These are phyloP conservation scores for Oenanthe javanica DNA, from an alignment of 140 eudicot species.

Conservation along the genomic window DNA sequence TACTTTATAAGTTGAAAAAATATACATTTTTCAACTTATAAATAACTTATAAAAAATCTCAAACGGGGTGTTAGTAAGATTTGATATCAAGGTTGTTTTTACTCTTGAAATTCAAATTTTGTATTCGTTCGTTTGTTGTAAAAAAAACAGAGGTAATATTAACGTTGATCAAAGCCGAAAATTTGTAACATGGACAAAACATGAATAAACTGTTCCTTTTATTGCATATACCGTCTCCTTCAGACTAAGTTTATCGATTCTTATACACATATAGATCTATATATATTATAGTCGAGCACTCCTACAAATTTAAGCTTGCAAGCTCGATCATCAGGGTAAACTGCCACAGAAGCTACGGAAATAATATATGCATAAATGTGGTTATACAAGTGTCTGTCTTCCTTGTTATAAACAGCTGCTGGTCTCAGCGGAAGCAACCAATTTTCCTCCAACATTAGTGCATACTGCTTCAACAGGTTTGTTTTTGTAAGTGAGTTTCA, in stretches of 20 bases:
- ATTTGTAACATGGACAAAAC: no score
- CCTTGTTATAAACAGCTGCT: neutral
- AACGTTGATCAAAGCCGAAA: no score
- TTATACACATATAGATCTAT: neutral
- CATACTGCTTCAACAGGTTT: neutral
- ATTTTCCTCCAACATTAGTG: neutral
- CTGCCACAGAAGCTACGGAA: neutral
- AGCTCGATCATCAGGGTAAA: neutral
- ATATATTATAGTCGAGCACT: neutral
- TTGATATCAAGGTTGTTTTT: no score
- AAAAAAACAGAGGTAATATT: no score
- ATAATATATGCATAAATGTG: neutral
- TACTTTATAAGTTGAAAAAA: no score
- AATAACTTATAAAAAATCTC: no score
- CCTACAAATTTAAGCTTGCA: neutral
- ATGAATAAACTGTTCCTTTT: neutral
- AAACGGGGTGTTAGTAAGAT: no score
- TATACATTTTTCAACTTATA: no score
- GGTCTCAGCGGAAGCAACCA: neutral
- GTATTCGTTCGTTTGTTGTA: no score
- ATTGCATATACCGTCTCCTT: neutral
- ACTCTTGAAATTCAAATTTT: no score
- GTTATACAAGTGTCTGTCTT: neutral
- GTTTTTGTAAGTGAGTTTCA: neutral
- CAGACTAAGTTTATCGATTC: neutral